phyloP scores from a whole-genome alignment of 2,329 filamentous ascomycete species.

The Nemania diffusa region DNA sequence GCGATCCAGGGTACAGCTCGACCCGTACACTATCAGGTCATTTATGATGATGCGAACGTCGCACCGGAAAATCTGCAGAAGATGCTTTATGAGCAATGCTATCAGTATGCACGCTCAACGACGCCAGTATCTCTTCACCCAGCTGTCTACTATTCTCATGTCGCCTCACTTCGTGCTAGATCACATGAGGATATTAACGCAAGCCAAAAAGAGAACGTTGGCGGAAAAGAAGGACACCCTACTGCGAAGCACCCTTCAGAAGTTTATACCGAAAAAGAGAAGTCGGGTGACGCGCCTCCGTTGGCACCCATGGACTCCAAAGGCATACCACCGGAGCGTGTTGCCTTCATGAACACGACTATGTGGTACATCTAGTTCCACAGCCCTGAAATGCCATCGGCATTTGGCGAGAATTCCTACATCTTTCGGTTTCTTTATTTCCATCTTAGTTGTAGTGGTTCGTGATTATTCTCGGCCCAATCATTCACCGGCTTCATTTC shows the following conservation, averaged over 20 bases:
- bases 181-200: constrained; percentile 71
- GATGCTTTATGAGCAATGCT: constrained; percentile 94
- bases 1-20: constrained; percentile 95
- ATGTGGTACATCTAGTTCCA: constrained; percentile 58
- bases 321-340: constrained; percentile 15
- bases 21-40: constrained; percentile 90
- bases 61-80: constrained; percentile 77
- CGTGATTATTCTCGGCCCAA: too few species aligned
- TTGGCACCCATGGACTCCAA: constrained; percentile 47
- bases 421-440: not conserved
- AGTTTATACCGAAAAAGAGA: constrained; percentile 31
- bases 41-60: constrained; percentile 81
- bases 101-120: constrained; percentile 90
- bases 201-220: constrained; percentile 57
- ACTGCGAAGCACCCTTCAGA: constrained; percentile 44
- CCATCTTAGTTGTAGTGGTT: too few species aligned
- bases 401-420: not conserved
- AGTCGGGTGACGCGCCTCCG: constrained; percentile 36
- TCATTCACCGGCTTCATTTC: too few species aligned
- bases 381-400: not conserved
- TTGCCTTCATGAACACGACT: constrained; percentile 49
- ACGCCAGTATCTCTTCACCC: constrained; percentile 91
- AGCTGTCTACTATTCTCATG: constrained; percentile 94
- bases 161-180: constrained; percentile 83
- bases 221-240: constrained; percentile 54